A percentile compares a stretch with the other conserved stretches of the same genome.
Evolutionary conservation across 2,329 filamentous ascomycete species (phyloP).

Genomic region (Aspergillus phoenicis): DNA sequence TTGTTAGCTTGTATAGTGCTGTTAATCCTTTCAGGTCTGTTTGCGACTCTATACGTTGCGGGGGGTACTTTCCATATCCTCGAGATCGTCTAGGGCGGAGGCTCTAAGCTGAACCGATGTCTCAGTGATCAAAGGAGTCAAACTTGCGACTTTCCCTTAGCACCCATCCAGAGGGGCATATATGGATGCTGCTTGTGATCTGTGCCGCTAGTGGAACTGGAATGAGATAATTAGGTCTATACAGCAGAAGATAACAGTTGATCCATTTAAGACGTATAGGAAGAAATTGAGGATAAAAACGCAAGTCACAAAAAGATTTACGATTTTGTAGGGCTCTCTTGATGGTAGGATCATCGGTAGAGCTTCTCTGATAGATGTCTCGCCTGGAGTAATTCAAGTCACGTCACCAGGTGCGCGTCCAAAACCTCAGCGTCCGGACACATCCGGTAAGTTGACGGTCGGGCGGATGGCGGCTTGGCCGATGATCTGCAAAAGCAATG

Average conservation of each 20-base stretch:
- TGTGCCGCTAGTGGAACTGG: background rate
- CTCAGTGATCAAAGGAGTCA: too few species aligned
- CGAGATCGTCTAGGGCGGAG: too few species aligned
- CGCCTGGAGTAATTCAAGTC: background rate
- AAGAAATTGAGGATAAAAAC: background rate
- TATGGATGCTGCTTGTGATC: too few species aligned
- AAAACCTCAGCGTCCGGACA: background rate
- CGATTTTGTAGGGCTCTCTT: background rate
- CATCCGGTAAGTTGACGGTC: background rate
- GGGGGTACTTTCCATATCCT: too few species aligned
- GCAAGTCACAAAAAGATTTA: background rate
- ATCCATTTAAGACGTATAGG: background rate
- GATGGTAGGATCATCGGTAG: background rate
- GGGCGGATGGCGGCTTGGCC: slow-evolving; percentile 4
- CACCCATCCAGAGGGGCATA: too few species aligned
- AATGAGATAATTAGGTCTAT: too few species aligned
- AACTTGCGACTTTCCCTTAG: too few species aligned
- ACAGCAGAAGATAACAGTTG: too few species aligned
- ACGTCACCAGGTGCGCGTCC: background rate
- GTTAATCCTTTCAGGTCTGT: too few species aligned
- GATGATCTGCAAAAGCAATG: slow-evolving; percentile 1
- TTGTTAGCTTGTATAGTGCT: too few species aligned
- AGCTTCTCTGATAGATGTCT: background rate
- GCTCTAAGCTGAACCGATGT: too few species aligned
- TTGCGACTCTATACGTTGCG: too few species aligned